Base-by-base conservation (phyloP, 768 basidiomycete species). In the Mycena albidolilacea region DNA sequence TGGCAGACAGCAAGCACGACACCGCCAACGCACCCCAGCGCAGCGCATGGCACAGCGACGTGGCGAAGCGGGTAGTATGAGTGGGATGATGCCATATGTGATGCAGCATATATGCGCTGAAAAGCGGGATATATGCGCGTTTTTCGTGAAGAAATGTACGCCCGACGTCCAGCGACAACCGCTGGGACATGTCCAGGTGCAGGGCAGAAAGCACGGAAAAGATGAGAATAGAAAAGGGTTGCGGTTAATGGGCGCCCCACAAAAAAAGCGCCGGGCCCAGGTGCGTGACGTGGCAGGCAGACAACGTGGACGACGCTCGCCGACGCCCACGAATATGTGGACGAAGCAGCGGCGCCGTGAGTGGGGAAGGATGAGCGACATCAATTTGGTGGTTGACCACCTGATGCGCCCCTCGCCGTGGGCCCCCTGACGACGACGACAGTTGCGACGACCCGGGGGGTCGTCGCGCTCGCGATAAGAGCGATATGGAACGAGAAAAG, bases 271-370 rank as follows among this genome's bases (percentile, higher is more conserved):
- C 44, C 37, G n/a, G n/a, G n/a, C n/a, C n/a, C n/a, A n/a, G n/a
- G n/a, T n/a, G n/a, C 43, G 67, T 73, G 72, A 69, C 72, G 67
- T 70, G 72, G 68, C 72, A 73, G 72, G 68, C 72, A 73, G 43
- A n/a, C 72, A 14, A 38, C 17, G 17, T 2, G 7, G 19, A n/a
- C 48, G 52, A 46, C 50, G 63, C 12, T 60, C 52, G 12, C 12
- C 7, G 10, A 12, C 0, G 12, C 7, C 10, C 30, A 30, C 30
- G 30, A 30, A 30, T 30, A 4, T 30, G n/a, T 15, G 30, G 46
- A 21, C 23, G 12, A 52, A n/a, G 41, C 23, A 39, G 39, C 35
- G 37, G 35, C 35, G 38, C 4, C 44, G 59, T 17, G 63, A 15
- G 37, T 3, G 11, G 64, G 64, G 74, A 64, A 17, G 55, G 1